phyloP scores from a whole-genome alignment of 768 basidiomycete genomes.

The Favolaschia claudopus region DNA sequence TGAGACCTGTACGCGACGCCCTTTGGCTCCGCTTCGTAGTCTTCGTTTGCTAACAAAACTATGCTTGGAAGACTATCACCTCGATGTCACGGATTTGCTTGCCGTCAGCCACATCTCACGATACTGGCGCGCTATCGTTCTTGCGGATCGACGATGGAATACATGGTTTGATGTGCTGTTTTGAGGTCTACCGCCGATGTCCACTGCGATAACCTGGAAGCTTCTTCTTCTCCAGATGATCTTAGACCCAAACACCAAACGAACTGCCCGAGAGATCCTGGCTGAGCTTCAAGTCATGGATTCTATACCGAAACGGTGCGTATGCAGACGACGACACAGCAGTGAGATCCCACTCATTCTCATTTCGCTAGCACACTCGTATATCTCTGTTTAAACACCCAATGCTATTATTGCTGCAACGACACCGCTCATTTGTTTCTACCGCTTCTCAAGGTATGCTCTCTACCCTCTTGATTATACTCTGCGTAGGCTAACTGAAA shows the following conservation, averaged over 20 bases:
- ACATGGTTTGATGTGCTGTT: neutral
- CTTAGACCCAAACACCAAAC: neutral
- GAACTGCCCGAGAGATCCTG: neutral
- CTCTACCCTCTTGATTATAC: neutral
- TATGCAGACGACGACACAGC: neutral
- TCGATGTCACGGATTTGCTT: neutral
- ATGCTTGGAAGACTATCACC: neutral
- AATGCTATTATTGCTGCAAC: neutral
- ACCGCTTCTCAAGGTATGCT: neutral
- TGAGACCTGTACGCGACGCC: neutral
- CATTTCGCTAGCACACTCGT: neutral
- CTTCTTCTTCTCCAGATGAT: conserved; percentile 9
- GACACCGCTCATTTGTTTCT: neutral
- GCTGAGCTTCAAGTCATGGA: neutral
- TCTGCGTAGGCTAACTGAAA: neutral
- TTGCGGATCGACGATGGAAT: neutral
- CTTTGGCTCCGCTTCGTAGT: no score
- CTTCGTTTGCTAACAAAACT: no score
- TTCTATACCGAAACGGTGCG: neutral
- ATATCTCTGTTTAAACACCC: neutral
- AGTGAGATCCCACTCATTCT: no score
- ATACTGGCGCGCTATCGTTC: neutral
- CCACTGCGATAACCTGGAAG: neutral
- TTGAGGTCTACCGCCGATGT: neutral
- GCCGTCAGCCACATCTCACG: neutral